These are phyloP conservation scores for Alloteropsis angusta DNA, from an alignment of 202 grass and related monocot species.

Conservation along the genomic window DNA sequence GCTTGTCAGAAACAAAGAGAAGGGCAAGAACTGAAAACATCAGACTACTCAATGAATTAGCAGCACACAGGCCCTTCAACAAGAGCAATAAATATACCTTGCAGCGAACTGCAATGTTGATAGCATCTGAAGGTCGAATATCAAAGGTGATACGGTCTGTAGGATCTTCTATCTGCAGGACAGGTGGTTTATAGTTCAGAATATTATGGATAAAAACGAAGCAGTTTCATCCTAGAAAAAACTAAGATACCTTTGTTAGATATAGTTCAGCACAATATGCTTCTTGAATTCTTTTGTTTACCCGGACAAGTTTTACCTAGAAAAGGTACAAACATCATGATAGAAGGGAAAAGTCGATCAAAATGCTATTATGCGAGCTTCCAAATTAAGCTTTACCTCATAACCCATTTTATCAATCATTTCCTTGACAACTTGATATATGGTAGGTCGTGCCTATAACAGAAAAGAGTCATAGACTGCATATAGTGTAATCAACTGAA, in stretches of 20 bases:
- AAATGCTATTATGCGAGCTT: not conserved
- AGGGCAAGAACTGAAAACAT: not conserved
- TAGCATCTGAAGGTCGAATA: slow-evolving; percentile 87
- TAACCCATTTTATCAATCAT: slow-evolving; percentile 86
- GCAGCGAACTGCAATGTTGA: slow-evolving; percentile 95
- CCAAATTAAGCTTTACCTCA: slow-evolving; percentile 40
- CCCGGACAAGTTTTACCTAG: slow-evolving; percentile 71
- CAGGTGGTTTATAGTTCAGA: slow-evolving; percentile 10
- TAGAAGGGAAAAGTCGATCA: not conserved
- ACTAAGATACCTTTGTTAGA: slow-evolving; percentile 50
- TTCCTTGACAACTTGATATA: slow-evolving; percentile 85
- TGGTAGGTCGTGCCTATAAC: slow-evolving; percentile 66
- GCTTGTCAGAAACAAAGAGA: not conserved
- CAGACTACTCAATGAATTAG: not conserved
- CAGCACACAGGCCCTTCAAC: not conserved
- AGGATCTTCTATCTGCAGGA: slow-evolving; percentile 58
- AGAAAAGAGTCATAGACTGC: not conserved
- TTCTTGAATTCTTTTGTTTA: slow-evolving; percentile 86
- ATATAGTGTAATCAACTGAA: not conserved
- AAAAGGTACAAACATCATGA: slow-evolving; percentile 11
- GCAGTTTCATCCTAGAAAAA: not conserved
- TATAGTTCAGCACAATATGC: slow-evolving; percentile 84
- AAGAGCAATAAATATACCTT: slow-evolving; percentile 48
- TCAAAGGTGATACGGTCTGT: slow-evolving; percentile 63
- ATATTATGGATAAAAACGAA: not conserved